Evolutionary conservation across 2,329 filamentous ascomycete genomes (phyloP), one percentile per base, ranked within the genome.

Genomic region (Pseudocercospora cruenta): DNA sequence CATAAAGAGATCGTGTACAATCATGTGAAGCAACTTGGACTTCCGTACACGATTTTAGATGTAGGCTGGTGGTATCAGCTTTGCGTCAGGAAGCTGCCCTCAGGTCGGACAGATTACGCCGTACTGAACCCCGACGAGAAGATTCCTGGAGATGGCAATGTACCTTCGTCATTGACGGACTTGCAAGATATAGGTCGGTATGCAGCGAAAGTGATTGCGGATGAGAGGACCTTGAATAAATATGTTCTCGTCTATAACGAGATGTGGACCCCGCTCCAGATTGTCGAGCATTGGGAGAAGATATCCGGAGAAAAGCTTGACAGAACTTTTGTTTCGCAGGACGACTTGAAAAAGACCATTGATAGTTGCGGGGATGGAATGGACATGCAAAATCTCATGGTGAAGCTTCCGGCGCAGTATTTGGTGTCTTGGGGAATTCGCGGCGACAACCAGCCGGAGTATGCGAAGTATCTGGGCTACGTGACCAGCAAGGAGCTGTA

Each of bases 1-100:
- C 67, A 82, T 76, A 87, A 87, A 78, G 83, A 87, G 68, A 75
- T 78, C 2, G 78, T 86, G 12, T 80, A 84, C 71, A 80, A 84
- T 64, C 80, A 84, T 61, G 78, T 87, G 65, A 82, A 82, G 70
- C 75, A 78, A 62, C 71, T 84, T 1, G 75, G 78, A 33, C 78
- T 88, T 0, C 83, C 84, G 0, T 88, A 83, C 75, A 88, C 86
- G 5, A 77, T 85, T 70, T 82, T 88, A 58, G 86, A 88, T 67
- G 81, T 87, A 12, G 86, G 86, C n/a, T 86, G 79, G 78, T 88
- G 86, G 86, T 84, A 85, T 71, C 84, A 87, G 70, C 69, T 84
- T 31, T 76, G 78, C 4, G 78, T 82, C 62, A 82, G 81, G 12
- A 71, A 71, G n/a, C 72, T 86, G 0, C 78, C 80, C n/a, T 82